These are phyloP conservation scores for Casaregolazyma lundiana DNA, from an alignment of 1,139 yeast species.

Conservation along the genomic window DNA sequence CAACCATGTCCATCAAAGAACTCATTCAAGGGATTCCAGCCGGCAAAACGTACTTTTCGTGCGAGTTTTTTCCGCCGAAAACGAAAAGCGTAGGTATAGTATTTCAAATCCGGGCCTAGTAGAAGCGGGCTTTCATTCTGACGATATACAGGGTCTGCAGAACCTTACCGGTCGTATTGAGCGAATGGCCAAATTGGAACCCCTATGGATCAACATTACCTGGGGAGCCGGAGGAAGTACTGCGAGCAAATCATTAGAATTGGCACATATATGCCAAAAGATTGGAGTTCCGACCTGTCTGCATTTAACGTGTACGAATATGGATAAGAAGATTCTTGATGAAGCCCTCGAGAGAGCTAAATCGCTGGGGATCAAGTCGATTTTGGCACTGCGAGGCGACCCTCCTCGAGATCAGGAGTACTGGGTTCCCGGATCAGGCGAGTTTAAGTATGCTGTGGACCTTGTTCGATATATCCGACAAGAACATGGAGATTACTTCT, in stretches of 20 bases:
- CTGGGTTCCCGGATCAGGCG: constrained; percentile 45
- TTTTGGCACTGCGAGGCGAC: constrained; percentile 91
- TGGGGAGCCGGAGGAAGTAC: constrained; percentile 99
- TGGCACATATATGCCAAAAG: constrained; percentile 71
- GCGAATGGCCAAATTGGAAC: constrained; percentile 85
- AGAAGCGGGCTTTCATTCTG: no score
- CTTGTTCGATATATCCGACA: constrained; percentile 70
- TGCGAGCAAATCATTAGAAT: constrained; percentile 74
- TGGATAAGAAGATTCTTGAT: constrained; percentile 71
- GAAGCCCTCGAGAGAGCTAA: constrained; percentile 72
- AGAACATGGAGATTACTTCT: constrained; percentile 68
- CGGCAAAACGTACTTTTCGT: constrained; percentile 66
- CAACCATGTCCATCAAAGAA: constrained; percentile 50
- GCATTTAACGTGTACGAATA: constrained; percentile 95
- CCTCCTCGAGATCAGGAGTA: constrained; percentile 85
- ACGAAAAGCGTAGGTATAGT: constrained; percentile 57
- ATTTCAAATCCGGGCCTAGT: no score
- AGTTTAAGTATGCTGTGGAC: constrained; percentile 74
- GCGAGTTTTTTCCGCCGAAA: constrained; percentile 97
- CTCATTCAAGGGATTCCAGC: constrained; percentile 47
- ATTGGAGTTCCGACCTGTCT: constrained; percentile 81
- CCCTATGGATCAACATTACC: constrained; percentile 85
- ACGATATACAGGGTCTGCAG: constrained; percentile 59
- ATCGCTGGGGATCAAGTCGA: constrained; percentile 71
- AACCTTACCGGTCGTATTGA: constrained; percentile 80